Conservation (phyloP, 441 rosid genomes). For the Aquilaria agallochum region DNA sequence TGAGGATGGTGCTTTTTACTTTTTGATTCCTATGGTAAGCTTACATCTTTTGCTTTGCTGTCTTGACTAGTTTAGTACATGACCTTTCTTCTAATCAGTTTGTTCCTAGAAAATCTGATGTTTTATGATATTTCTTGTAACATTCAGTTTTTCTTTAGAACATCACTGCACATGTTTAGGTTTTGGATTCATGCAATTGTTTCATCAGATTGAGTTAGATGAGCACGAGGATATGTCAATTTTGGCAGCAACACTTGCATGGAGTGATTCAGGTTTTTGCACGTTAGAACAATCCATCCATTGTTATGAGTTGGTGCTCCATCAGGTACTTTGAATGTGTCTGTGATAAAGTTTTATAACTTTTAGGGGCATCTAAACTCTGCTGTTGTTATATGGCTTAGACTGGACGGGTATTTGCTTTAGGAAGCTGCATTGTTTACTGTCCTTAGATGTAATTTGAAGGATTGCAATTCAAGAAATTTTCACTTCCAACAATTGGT, state of each 20-base stretch:
- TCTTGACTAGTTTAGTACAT: conserved; percentile 1
- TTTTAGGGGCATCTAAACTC: too few relatives aligned
- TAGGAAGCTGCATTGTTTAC: too few relatives aligned
- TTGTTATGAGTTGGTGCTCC: conserved; percentile 52
- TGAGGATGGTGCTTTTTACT: conserved; percentile 67
- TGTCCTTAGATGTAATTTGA: too few relatives aligned
- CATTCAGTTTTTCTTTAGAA: conserved; percentile 8
- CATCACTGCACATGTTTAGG: conserved; percentile 9
- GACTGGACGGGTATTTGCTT: too few relatives aligned
- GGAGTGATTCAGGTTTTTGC: conserved; percentile 55
- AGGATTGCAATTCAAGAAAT: too few relatives aligned
- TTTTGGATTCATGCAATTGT: conserved; percentile 12
- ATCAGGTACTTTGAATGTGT: conserved; percentile 46
- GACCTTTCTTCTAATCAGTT: background rate
- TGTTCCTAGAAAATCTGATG: background rate
- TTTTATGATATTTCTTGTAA: background rate
- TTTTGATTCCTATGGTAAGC: conserved; percentile 83
- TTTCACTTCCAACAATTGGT: too few relatives aligned
- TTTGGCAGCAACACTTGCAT: conserved; percentile 76
- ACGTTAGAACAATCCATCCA: conserved; percentile 58
- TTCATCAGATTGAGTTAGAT: conserved; percentile 79
- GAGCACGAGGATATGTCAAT: conserved; percentile 65
- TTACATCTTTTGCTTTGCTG: conserved; percentile 7
- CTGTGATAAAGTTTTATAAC: too few relatives aligned
- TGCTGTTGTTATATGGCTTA: too few relatives aligned